These are phyloP conservation scores for Brassica carinata DNA, from an alignment of 345 rosid genomes.

Conservation along the genomic window DNA sequence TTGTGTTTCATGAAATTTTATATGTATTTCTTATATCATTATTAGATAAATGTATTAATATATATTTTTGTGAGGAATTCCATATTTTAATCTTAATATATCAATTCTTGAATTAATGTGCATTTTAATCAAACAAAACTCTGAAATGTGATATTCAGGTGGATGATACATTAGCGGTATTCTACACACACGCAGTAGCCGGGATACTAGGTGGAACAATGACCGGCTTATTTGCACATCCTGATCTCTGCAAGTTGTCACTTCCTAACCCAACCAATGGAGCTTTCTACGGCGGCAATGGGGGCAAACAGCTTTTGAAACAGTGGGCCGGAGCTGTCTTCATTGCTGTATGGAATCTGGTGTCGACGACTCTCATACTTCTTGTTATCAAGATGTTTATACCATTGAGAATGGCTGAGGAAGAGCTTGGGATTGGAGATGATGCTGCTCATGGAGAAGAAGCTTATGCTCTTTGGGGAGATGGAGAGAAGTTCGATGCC, in stretches of 20 bases:
- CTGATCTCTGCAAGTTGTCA: conserved; percentile 53
- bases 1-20: background rate
- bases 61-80: background rate
- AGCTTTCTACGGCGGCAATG: conserved; percentile 77
- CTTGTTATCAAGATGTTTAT: conserved; percentile 58
- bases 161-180: conserved; percentile 86
- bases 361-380: conserved; percentile 62
- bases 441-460: conserved; percentile 97
- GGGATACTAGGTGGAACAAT: conserved; percentile 77
- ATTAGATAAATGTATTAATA: background rate
- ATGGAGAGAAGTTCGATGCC: conserved; percentile 86
- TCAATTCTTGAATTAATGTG: background rate
- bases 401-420: conserved; percentile 84
- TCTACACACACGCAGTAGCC: conserved; percentile 95
- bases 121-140: background rate
- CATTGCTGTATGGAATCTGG: conserved; percentile 67
- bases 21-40: background rate
- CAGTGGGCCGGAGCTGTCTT: conserved; percentile 79
- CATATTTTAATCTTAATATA: background rate
- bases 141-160: conserved; percentile 42
- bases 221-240: conserved; percentile 87
- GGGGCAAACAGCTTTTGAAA: conserved; percentile 65
- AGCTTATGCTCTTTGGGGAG: conserved; percentile 98
- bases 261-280: conserved; percentile 58
- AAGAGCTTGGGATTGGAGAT: conserved; percentile 76